phyloP scores from a whole-genome alignment of 176 grass and related monocot species.

The Oryza meyeriana region DNA sequence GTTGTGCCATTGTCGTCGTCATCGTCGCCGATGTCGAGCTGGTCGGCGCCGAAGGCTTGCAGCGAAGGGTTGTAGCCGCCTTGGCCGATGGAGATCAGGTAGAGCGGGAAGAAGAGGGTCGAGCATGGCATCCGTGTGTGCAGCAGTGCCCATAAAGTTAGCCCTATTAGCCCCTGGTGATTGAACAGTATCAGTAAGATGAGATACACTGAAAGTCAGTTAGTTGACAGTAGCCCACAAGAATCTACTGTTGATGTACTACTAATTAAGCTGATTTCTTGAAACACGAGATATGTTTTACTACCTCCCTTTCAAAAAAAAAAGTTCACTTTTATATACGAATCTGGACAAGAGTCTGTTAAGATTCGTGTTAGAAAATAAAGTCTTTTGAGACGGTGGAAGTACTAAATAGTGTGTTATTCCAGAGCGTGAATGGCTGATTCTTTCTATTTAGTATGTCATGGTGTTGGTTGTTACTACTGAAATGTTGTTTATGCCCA shows the following conservation, averaged over 20 bases:
- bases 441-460: background rate
- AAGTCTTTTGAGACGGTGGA: no score
- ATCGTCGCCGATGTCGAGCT: constrained; percentile 57
- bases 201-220: background rate
- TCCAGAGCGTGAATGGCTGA: background rate
- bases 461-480: background rate
- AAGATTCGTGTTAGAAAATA: no score
- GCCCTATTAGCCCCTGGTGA: constrained; percentile 53
- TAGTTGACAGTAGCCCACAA: background rate
- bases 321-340: no score
- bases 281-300: no score
- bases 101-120: constrained; percentile 80
- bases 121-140: constrained; percentile 58
- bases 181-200: background rate
- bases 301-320: no score
- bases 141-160: constrained; percentile 70
- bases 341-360: no score
- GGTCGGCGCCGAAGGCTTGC: constrained; percentile 90
- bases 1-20: background rate
- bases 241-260: background rate
- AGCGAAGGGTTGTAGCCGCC: constrained; percentile 78
- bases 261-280: background rate
- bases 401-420: no score
- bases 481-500: background rate
- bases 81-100: constrained; percentile 81